These are phyloP conservation scores for Pseudogymnoascus sp. DNA, from an alignment of 2,329 filamentous ascomycete species.

Conservation along the genomic window DNA sequence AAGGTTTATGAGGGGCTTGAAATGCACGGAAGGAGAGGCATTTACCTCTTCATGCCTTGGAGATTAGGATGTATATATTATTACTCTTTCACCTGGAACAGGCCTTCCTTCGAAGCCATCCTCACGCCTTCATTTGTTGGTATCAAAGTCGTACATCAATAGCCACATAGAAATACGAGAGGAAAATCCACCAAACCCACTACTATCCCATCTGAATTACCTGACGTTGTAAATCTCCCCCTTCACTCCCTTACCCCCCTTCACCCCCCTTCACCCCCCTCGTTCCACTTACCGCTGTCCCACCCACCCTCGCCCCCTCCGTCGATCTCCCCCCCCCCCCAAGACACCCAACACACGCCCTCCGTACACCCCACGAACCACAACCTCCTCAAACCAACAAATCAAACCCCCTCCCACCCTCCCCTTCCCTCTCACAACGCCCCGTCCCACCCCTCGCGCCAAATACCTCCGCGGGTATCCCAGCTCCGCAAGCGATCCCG, in stretches of 20 bases:
- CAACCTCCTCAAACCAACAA: not conserved
- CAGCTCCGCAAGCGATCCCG: not conserved
- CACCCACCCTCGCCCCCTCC: not conserved
- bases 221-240: not conserved
- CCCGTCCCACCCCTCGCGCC: not conserved
- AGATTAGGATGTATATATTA: not conserved
- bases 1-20: not conserved
- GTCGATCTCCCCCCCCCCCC: not conserved
- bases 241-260: not conserved
- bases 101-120: not conserved
- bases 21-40: not conserved
- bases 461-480: not conserved
- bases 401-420: not conserved
- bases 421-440: not conserved
- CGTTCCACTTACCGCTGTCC: not conserved
- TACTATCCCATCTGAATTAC: not conserved
- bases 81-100: not conserved
- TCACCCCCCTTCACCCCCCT: not conserved
- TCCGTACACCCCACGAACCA: not conserved
- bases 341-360: not conserved
- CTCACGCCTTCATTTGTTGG: not conserved
- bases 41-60: not conserved
- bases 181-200: not conserved
- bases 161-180: slow-evolving; percentile 6
- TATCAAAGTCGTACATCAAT: not conserved